phyloP scores from a whole-genome alignment of 371 early-diverging fungal species.

The Massospora cicadina region DNA sequence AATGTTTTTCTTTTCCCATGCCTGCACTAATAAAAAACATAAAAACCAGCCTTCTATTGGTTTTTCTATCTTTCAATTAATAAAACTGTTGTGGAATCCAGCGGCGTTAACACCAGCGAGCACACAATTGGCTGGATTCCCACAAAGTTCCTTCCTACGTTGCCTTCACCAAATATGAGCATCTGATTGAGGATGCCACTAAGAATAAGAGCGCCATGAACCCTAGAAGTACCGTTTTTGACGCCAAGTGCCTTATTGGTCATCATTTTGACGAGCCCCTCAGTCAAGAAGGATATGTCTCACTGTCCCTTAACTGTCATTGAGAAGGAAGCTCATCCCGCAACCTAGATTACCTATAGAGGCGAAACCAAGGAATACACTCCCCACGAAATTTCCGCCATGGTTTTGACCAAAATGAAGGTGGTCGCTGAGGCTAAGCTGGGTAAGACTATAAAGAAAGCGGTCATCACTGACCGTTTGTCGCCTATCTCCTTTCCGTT shows the following conservation, averaged over 20 bases:
- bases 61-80: too few species aligned
- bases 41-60: too few species aligned
- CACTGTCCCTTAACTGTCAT: constrained; percentile 75
- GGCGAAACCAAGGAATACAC: constrained; percentile 67
- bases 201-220: constrained; percentile 64
- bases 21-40: too few species aligned
- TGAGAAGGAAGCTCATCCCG: constrained; percentile 45
- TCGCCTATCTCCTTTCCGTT: too few species aligned
- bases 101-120: too few species aligned
- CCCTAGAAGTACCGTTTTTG: constrained; percentile 81
- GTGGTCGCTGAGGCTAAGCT: constrained; percentile 78
- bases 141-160: constrained; percentile 85
- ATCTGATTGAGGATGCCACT: constrained; percentile 88
- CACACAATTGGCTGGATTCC: constrained; percentile 84
- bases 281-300: constrained; percentile 78
- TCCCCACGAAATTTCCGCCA: constrained; percentile 83
- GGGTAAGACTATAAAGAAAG: constrained; percentile 61
- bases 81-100: too few species aligned
- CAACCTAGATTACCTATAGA: constrained; percentile 58
- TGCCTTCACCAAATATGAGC: constrained; percentile 67
- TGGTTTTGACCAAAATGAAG: constrained; percentile 86
- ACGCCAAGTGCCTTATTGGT: constrained; percentile 90
- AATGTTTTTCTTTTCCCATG: too few species aligned
- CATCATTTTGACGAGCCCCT: constrained; percentile 64
- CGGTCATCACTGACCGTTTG: constrained; percentile 91